Conservation (phyloP, 192 early-diverging fungal species). For the Podila clonocystis region DNA sequence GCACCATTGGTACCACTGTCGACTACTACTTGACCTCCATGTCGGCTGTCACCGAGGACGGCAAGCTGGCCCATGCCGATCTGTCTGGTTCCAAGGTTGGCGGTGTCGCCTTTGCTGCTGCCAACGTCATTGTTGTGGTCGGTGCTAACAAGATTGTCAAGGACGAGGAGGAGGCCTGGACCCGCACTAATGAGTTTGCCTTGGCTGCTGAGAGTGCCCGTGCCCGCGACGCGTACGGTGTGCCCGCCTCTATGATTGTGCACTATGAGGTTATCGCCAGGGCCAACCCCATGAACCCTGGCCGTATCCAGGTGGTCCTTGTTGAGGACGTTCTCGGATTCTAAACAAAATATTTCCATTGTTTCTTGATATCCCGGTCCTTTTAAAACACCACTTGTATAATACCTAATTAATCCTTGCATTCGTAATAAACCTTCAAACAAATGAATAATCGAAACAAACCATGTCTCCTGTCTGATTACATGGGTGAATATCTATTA, state of each 20-base stretch:
- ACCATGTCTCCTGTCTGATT: too few relatives aligned
- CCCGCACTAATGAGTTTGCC: slow-evolving; percentile 48
- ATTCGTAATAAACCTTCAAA: too few relatives aligned
- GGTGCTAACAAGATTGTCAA: slow-evolving; percentile 58
- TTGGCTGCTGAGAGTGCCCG: slow-evolving; percentile 49
- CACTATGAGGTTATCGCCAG: slow-evolving; percentile 44
- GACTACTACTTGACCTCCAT: slow-evolving; percentile 54
- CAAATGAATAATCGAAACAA: too few relatives aligned
- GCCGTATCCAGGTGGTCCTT: slow-evolving; percentile 44
- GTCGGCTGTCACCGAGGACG: slow-evolving; percentile 51
- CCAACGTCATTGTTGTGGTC: slow-evolving; percentile 44
- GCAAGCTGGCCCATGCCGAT: slow-evolving; percentile 45
- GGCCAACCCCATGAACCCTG: slow-evolving; percentile 43
- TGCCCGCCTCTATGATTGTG: slow-evolving; percentile 41
- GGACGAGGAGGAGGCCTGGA: slow-evolving; percentile 50
- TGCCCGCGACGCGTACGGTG: slow-evolving; percentile 52
- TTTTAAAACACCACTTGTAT: too few relatives aligned
- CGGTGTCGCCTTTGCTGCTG: slow-evolving; percentile 43
- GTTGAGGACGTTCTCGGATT: slow-evolving; percentile 55
- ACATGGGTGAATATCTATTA: too few relatives aligned
- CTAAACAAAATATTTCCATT: slow-evolving; percentile 17
- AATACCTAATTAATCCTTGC: too few relatives aligned
- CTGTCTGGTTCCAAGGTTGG: slow-evolving; percentile 53
- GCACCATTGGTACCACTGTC: slow-evolving; percentile 49
- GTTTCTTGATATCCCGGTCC: too few relatives aligned